Base-by-base conservation (phyloP, 805 yeast genomes). In the Lipomyces yamadae region DNA sequence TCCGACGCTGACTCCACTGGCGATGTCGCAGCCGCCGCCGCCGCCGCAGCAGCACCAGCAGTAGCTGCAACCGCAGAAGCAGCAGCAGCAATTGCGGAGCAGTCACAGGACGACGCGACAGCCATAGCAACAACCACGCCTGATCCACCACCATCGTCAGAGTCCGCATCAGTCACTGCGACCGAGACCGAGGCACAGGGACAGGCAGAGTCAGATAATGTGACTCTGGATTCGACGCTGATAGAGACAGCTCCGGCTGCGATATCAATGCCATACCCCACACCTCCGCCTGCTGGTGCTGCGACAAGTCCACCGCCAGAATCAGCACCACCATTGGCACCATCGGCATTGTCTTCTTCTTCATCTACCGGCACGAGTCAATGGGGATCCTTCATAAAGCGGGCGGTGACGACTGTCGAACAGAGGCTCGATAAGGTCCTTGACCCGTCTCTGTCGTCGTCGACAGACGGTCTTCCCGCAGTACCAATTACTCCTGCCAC, bases 381-480 rank as follows among this genome's bases (percentile, higher is more conserved):
- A 52, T 73, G 76, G 76, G 75, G 78, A 11, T 69, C 72, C 35
- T 78, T 78, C 67, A 72, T 80, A 54, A 76, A 76, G 60, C 73
- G 78, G 35, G 82, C 82, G n/a, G 81, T 80, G 33, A 78, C 81
- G 35, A 78, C 78, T 55, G 81, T 80, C 48, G 82, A 80, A 66
- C 78, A 76, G 64, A 75, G 74, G 4, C 70, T 80, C 7, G 82
- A 80, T 68, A 76, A 77, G 63, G 82, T 80, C 4, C 74, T 80
- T 32, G 71, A 68, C 53, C 67, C 70, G 15, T 29, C 55, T 52
- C 15, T 60, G 13, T 55, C 63, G 13, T 55, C 63, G 24, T 24
- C 24, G 3, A 11, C 56, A 15, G 69, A 65, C 0, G 60, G 24
- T 24, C 24, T 52, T 7, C 53, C 58, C 18, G n/a, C 2, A 3